Base-by-base conservation (phyloP, 345 rosid species). In the Firmiana major region DNA sequence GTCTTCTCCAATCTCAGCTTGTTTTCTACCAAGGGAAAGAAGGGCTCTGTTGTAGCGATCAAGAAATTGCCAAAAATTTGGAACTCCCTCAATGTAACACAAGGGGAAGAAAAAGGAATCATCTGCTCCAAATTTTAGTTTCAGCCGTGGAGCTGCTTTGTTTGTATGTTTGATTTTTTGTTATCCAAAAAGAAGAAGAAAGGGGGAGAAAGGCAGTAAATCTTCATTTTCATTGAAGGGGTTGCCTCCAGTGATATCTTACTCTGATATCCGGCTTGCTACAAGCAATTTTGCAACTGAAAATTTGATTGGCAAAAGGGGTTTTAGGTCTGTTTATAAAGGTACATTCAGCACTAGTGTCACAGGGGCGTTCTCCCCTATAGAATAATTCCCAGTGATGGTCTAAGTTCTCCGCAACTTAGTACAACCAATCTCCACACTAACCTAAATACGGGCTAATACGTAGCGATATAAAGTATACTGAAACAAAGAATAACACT, bases 321-420 rank as follows among this genome's bases (percentile, higher is more conserved):
- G 75, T 63, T 84, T 81, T 63, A 83, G 87, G 22, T 72, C 69
- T 5, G 87, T 84, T 51, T 84, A 79, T 55, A 80, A 75, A 54
- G 86, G 46, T 16, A 15, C 16, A 10, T 63, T 79, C 63, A 51
- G 21, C 60, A 31, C 1, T 28, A 19, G 15, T 9, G n/a, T n/a
- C n/a, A n/a, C n/a, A n/a, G n/a, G n/a, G n/a, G n/a, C n/a, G n/a
- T n/a, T n/a, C n/a, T n/a, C n/a, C n/a, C n/a, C n/a, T n/a, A n/a
- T n/a, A n/a, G n/a, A n/a, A n/a, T n/a, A n/a, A n/a, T n/a, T n/a
- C n/a, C n/a, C n/a, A n/a, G n/a, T n/a, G n/a, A n/a, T n/a, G n/a
- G n/a, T n/a, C n/a, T n/a, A n/a, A n/a, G n/a, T n/a, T n/a, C n/a
- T n/a, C n/a, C n/a, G n/a, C n/a, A n/a, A n/a, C n/a, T n/a, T n/a